Percentiles rank a stretch among this genome's conserved stretches.
Conservation (phyloP, 306 rosid species). For the Crotalaria pallida region DNA sequence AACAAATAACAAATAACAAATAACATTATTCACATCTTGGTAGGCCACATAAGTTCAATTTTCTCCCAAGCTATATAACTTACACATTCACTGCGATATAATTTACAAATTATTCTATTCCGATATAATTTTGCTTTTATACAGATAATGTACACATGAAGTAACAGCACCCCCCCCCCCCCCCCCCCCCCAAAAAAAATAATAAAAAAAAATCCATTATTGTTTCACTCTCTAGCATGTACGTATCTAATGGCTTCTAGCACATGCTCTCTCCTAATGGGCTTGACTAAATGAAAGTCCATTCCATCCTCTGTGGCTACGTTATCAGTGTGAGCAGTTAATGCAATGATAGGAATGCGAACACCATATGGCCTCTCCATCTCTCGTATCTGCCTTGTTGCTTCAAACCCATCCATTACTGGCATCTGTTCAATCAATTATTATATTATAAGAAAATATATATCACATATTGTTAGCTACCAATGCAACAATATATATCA, state of each 20-base stretch:
- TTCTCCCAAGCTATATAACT: too few species aligned
- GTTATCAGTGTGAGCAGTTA: slow-evolving; percentile 48
- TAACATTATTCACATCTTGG: too few species aligned
- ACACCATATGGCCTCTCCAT: slow-evolving; percentile 38
- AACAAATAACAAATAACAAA: too few species aligned
- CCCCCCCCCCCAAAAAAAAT: too few species aligned
- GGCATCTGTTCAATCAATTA: slow-evolving; percentile 49
- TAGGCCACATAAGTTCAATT: too few species aligned
- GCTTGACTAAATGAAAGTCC: slow-evolving; percentile 59
- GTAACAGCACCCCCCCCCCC: too few species aligned
- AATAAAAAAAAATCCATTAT: background rate
- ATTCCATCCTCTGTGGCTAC: slow-evolving; percentile 45
- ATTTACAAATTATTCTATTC: too few species aligned
- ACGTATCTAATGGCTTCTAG: slow-evolving; percentile 39
- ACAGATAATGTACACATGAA: too few species aligned
- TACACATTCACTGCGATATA: too few species aligned
- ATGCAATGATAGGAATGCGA: slow-evolving; percentile 65
- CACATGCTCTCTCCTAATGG: slow-evolving; percentile 33
- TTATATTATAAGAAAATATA: background rate
- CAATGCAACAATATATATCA: too few species aligned
- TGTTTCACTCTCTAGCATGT: slow-evolving; percentile 17
- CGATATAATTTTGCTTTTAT: too few species aligned
- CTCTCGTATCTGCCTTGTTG: slow-evolving; percentile 50
- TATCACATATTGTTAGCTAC: background rate
- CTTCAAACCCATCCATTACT: slow-evolving; percentile 58